These are phyloP conservation scores for Trichosporon asahii DNA, from an alignment of 1,284 basidiomycete species.

Conservation along the genomic window DNA sequence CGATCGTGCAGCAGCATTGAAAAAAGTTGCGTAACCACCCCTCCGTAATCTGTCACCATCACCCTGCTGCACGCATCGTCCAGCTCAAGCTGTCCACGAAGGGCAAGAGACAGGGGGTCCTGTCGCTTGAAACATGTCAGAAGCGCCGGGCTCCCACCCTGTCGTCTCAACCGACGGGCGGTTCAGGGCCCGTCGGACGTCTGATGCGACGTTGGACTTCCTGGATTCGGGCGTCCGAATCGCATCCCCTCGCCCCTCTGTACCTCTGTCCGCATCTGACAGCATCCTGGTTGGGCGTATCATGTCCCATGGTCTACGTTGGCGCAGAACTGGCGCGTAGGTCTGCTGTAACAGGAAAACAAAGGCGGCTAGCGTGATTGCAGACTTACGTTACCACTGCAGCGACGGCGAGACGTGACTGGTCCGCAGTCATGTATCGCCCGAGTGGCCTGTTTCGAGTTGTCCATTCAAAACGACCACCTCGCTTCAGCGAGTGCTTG, in stretches of 20 bases:
- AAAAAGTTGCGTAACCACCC: no score
- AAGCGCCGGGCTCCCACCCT: not conserved
- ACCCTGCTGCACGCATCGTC: no score
- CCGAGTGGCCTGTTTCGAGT: not conserved
- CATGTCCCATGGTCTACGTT: not conserved
- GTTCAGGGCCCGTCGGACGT: no score
- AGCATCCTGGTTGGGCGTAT: not conserved
- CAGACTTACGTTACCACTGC: not conserved
- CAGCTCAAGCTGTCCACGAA: no score
- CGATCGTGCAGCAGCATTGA: no score
- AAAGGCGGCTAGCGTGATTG: not conserved
- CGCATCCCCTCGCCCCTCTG: no score
- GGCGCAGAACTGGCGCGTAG: no score
- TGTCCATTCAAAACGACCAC: not conserved
- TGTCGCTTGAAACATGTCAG: conserved; percentile 5
- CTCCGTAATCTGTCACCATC: no score
- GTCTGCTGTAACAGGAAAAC: not conserved
- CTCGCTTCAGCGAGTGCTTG: no score
- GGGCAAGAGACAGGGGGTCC: not conserved
- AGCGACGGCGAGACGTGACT: not conserved
- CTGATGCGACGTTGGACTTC: no score
- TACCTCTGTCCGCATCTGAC: no score
- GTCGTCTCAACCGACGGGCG: not conserved
- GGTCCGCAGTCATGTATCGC: not conserved
- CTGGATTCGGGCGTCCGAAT: no score